phyloP scores from a whole-genome alignment of 1,284 basidiomycete species.

The Ustilago crameri region DNA sequence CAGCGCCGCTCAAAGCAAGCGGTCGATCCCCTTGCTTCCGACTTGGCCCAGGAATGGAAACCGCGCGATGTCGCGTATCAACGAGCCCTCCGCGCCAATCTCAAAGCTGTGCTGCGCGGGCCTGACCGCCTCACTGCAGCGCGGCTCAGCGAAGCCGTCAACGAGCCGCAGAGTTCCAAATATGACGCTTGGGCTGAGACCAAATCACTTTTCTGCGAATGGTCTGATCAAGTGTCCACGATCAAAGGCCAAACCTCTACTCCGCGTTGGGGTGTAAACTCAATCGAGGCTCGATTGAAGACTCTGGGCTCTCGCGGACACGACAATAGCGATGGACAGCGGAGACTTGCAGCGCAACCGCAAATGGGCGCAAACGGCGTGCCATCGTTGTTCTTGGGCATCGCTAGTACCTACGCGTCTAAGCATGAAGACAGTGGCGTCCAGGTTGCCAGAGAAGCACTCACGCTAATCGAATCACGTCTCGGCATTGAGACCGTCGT shows the following conservation, averaged over 20 bases:
- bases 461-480: conserved; percentile 13
- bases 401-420: conserved; percentile 9
- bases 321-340: background rate
- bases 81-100: conserved; percentile 27
- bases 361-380: conserved; percentile 15
- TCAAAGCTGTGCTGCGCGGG: conserved; percentile 1
- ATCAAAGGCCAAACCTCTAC: no score
- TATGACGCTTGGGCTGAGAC: conserved; percentile 36
- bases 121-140: conserved; percentile 26
- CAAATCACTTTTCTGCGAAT: conserved; percentile 20
- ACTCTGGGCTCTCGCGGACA: background rate
- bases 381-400: conserved; percentile 11
- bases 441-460: conserved; percentile 31
- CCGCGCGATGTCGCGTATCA: conserved; percentile 20
- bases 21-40: background rate
- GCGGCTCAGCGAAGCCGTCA: background rate
- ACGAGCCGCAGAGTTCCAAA: background rate
- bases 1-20: conserved; percentile 5
- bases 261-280: conserved; percentile 3
- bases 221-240: conserved; percentile 7
- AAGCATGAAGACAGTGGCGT: background rate
- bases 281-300: background rate
- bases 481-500: conserved; percentile 19
- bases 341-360: background rate
- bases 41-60: conserved; percentile 11